Evolutionary conservation across 2,329 filamentous ascomycete species (phyloP).

Genomic region (Ceratocystis smalleyi): DNA sequence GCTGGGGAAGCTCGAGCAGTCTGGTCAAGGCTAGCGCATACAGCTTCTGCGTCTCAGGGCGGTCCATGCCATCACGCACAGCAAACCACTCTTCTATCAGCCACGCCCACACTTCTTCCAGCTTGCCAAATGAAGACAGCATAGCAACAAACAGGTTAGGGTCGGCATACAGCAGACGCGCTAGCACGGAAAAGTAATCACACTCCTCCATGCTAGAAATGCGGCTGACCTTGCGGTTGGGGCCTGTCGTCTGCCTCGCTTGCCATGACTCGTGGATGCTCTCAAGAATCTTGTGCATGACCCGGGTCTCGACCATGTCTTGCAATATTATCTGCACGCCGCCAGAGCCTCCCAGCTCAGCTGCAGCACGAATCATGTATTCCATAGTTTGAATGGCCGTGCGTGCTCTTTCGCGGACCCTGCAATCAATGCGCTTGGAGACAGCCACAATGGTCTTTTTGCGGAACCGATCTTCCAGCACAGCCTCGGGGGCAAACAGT

Average conservation of each 20-base stretch:
- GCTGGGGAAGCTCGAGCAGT: slow-evolving; percentile 47
- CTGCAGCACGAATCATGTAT: slow-evolving; percentile 46
- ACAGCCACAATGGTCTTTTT: slow-evolving; percentile 35
- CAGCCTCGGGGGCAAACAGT: slow-evolving; percentile 50
- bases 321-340: slow-evolving; percentile 49
- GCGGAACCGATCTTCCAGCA: slow-evolving; percentile 41
- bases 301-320: slow-evolving; percentile 48
- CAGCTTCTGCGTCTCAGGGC: slow-evolving; percentile 51
- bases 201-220: slow-evolving; percentile 64
- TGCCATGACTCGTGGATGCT: slow-evolving; percentile 54
- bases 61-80: slow-evolving; percentile 51
- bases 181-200: slow-evolving; percentile 72
- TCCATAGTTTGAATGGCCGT: slow-evolving; percentile 48
- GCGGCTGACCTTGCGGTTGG: slow-evolving; percentile 51
- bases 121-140: slow-evolving; percentile 31
- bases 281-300: slow-evolving; percentile 48
- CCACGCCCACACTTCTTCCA: slow-evolving; percentile 44
- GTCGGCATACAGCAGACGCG: slow-evolving; percentile 59
- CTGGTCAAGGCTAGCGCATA: slow-evolving; percentile 58
- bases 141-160: slow-evolving; percentile 51
- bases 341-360: slow-evolving; percentile 43
- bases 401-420: slow-evolving; percentile 42
- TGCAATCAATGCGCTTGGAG: slow-evolving; percentile 34
- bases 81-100: slow-evolving; percentile 50
- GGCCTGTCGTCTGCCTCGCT: slow-evolving; percentile 68